Base-by-base conservation (phyloP, 331 rosid genomes). In the Quercus phellos region DNA sequence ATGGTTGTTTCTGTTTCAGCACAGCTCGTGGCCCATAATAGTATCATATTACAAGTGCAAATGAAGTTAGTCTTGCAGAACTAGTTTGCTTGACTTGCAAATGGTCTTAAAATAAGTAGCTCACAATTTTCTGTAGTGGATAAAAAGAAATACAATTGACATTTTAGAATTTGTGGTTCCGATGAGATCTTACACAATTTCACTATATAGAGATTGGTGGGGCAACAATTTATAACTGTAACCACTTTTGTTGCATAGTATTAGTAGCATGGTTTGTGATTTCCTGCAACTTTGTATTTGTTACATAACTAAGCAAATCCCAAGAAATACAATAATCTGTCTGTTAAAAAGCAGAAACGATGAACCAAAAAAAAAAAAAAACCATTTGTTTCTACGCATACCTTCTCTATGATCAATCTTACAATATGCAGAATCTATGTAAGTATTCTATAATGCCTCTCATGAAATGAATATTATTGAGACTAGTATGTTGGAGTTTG, bases 1-100 rank as follows among this genome's bases (percentile, higher is more conserved):
- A 64, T 27, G 76, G 81, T 9, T 87, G 90, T 73, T 79, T 81
- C 80, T 87, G 88, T 73, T 83, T 89, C n/a, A 5, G 58, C 56
- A 30, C 27, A 5, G 66, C 74, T 72, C 89, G 89, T 6, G 91
- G 89, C 56, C 89, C 89, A 1, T 85, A 58, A 64, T 74, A 34
- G 73, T 74, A 34, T 38, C 67, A 35, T 38, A n/a, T 32, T 38
- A 35, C n/a, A n/a, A 18, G 51, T 18, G 71, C 71, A 66, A 27
- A 16, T 29, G 21, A 66, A 34, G 51, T 34, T 66, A 9, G 71
- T 34, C 43, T 18, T 18, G 71, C 71, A 18, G 26, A 21, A 32
- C 46, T 27, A 32, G 26, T 17, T n/a, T 2, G 71, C 16, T 7
- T 19, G 70, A 30, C 50, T 17, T 17, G 46, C 70, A 32, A n/a